A percentile compares a stretch with the other conserved stretches of the same genome.
These are phyloP conservation scores for Chaetoscypha palmicola DNA, from an alignment of 2,329 filamentous ascomycete species.

Conservation along the genomic window DNA sequence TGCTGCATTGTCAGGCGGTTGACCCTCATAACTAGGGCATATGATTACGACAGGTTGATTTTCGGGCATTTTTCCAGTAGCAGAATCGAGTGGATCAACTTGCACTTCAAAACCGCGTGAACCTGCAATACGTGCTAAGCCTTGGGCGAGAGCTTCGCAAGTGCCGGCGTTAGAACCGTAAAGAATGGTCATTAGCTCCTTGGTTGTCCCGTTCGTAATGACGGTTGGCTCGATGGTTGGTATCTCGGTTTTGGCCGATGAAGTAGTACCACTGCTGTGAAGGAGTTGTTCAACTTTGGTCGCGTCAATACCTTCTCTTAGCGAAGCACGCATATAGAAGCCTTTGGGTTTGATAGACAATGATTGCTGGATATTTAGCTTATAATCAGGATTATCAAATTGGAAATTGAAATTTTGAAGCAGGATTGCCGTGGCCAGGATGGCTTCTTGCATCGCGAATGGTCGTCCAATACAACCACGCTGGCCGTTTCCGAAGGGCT, in stretches of 20 bases:
- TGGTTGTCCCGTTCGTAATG: neutral
- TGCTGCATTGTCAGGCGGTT: constrained; percentile 63
- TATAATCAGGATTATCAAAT: constrained; percentile 52
- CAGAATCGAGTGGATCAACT: constrained; percentile 52
- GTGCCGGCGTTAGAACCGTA: constrained; percentile 71
- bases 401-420: constrained; percentile 66
- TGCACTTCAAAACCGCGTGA: constrained; percentile 51
- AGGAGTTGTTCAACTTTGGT: constrained; percentile 36
- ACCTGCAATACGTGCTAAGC: constrained; percentile 51
- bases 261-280: constrained; percentile 7
- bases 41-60: constrained; percentile 58
- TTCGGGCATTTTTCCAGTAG: constrained; percentile 51
- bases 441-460: constrained; percentile 68
- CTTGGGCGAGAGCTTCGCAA: constrained; percentile 61
- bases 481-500: constrained; percentile 65
- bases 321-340: constrained; percentile 52
- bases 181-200: constrained; percentile 40
- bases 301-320: constrained; percentile 44
- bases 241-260: constrained; percentile 6
- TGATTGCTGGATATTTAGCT: constrained; percentile 46
- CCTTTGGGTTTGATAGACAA: constrained; percentile 57
- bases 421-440: constrained; percentile 54
- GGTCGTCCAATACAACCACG: constrained; percentile 65
- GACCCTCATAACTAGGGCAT: constrained; percentile 65
- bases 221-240: constrained; percentile 29